Percentiles rank a stretch among this genome's conserved stretches.
phyloP scores from a whole-genome alignment of 148 eudicot species.

The Fagopyrum esculentum region DNA sequence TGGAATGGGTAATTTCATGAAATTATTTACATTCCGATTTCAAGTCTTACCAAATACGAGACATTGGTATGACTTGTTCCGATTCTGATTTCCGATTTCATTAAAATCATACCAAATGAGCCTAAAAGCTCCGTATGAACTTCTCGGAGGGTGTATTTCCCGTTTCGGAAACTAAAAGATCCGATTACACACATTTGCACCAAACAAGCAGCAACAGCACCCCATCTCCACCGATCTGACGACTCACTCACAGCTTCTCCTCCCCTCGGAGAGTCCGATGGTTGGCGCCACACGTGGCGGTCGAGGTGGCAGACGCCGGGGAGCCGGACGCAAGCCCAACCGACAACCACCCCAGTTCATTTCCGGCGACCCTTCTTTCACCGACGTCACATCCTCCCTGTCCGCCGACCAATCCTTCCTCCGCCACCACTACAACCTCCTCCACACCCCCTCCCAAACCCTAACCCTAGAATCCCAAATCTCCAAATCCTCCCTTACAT shows the following conservation, averaged over 20 bases:
- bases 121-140: too few species aligned
- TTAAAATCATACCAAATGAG: too few species aligned
- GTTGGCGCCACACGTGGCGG: conserved; percentile 1
- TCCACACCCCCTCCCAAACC: conserved; percentile 58
- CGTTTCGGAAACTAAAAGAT: background rate
- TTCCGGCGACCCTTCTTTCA: conserved; percentile 17
- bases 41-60: too few species aligned
- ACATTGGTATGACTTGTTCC: too few species aligned
- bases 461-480: conserved; percentile 51
- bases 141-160: background rate
- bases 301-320: conserved; percentile 3
- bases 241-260: background rate
- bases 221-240: background rate
- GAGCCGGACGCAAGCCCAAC: background rate
- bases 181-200: background rate
- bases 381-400: conserved; percentile 38
- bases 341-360: background rate
- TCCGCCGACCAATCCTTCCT: conserved; percentile 58
- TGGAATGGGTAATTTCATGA: too few species aligned
- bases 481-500: conserved; percentile 34
- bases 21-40: too few species aligned
- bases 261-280: background rate
- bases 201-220: background rate
- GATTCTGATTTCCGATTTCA: too few species aligned
- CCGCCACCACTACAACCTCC: conserved; percentile 46